Evolutionary conservation across 805 yeast species (phyloP).

Genomic region (Maudiozyma barnettii): DNA sequence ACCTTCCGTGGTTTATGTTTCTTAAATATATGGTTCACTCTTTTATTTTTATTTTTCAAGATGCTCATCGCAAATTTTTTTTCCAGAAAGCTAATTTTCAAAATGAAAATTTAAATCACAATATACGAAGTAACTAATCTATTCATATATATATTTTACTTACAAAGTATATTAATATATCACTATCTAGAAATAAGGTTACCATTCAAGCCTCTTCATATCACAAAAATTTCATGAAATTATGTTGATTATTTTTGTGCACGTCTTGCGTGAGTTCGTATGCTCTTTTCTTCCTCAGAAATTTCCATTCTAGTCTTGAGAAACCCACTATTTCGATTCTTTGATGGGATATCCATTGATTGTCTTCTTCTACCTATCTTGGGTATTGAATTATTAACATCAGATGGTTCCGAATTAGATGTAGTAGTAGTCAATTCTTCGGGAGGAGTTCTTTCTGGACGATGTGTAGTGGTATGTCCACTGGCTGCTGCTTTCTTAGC

Average conservation of each 20-base stretch:
- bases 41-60: not conserved
- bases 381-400: not conserved
- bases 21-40: not conserved
- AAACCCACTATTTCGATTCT: slow-evolving; percentile 17
- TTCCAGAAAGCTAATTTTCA: slow-evolving; percentile 1
- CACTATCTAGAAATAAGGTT: too few species aligned
- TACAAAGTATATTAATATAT: too few species aligned
- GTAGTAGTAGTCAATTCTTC: slow-evolving; percentile 2
- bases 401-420: not conserved
- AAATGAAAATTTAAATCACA: too few species aligned
- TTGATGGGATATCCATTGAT: slow-evolving; percentile 29
- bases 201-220: too few species aligned
- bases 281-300: slow-evolving; percentile 23
- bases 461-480: not conserved
- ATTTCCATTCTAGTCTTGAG: slow-evolving; percentile 29
- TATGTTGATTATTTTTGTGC: not conserved
- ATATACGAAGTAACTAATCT: not conserved
- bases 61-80: slow-evolving; percentile 11
- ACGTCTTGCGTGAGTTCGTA: not conserved
- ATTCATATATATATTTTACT: too few species aligned
- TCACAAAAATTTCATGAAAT: too few species aligned
- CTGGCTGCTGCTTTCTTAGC: slow-evolving; percentile 7
- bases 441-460: not conserved
- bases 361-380: slow-evolving; percentile 11
- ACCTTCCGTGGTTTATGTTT: not conserved